phyloP scores from a whole-genome alignment of 495 filamentous ascomycete species.

The Xeromyces bisporus region DNA sequence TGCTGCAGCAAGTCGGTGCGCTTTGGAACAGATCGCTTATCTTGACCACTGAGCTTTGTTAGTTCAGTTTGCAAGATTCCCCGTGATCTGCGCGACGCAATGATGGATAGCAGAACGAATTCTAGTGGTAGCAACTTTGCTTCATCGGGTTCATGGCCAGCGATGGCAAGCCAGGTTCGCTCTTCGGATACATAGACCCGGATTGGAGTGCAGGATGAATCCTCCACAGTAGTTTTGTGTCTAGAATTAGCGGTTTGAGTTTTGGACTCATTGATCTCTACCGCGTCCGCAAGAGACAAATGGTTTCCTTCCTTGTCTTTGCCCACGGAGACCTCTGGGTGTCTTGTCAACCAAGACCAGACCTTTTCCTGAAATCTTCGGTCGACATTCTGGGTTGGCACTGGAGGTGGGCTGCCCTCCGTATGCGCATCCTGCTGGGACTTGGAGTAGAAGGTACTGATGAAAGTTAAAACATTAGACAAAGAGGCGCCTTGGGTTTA shows the following conservation, averaged over 20 bases:
- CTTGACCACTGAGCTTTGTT: constrained; percentile 59
- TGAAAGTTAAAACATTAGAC: constrained; percentile 19
- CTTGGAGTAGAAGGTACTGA: constrained; percentile 23
- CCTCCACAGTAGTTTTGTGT: neutral
- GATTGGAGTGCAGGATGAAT: constrained; percentile 5
- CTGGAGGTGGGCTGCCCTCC: neutral
- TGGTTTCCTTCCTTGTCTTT: constrained; percentile 22
- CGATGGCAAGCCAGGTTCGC: constrained; percentile 58
- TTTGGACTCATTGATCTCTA: constrained; percentile 8
- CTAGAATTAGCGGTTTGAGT: constrained; percentile 2
- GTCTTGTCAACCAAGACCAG: constrained; percentile 38
- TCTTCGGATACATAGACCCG: constrained; percentile 43
- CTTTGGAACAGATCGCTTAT: constrained; percentile 74
- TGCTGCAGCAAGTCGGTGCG: constrained; percentile 56
- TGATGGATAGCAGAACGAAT: constrained; percentile 62
- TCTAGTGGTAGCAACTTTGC: constrained; percentile 47
- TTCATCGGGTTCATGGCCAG: constrained; percentile 64
- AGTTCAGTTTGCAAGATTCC: constrained; percentile 72
- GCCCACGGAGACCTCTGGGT: constrained; percentile 36
- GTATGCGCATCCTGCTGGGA: constrained; percentile 6
- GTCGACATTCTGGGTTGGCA: constrained; percentile 22
- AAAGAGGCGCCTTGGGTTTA: constrained; percentile 23
- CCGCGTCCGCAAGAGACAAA: constrained; percentile 30
- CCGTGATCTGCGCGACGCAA: constrained; percentile 49
- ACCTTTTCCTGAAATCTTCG: constrained; percentile 33